Evolutionary conservation across 441 rosid species (phyloP), one percentile per base, ranked within the genome.

Genomic region (Croton laevigatus): DNA sequence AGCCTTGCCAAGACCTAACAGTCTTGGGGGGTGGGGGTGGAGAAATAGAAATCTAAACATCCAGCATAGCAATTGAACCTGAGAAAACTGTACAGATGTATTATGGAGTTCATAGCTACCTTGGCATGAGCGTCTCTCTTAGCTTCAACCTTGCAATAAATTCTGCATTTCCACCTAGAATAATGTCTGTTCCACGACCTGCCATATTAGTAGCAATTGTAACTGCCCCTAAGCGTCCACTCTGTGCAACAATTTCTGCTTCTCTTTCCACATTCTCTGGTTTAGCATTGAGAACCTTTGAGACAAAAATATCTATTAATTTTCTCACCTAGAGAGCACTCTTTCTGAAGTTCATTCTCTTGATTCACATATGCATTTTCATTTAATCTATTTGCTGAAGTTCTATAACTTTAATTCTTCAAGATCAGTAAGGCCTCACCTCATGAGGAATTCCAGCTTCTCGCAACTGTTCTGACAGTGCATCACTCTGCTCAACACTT

Each of bases 231-330:
- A 87, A 83, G 81, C 98, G 98, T 68, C 98, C 98, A 73, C 98
- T 94, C 79, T 94, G 98, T 57, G 97, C 97, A 73, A 94, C 98
- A 76, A 94, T 94, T 84, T 94, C 98, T 55, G 98, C 98, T 88
- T 94, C 98, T 82, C 98, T 89, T 84, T 94, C 98, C 77, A 94
- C 98, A 83, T 94, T 94, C 82, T 94, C 97, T 44, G 98, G 98
- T 82, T 94, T 94, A 52, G 98, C 98, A 82, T 94, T 94, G 74
- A 94, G 97, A 71, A 94, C 97, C 98, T 94, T 83, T 45, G 60
- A 65, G 70, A 74, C 44, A 74, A 80, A 76, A 8, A 74, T 36
- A 65, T 44, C 40, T 69, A 76, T 74, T 63, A 71, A 40, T 45
- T 78, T 37, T 45, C 66, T 54, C 58, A 54, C n/a, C n/a, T 52